Conservation (phyloP, 2,329 filamentous ascomycete species). For the Rhytidhysteron rufulum region DNA sequence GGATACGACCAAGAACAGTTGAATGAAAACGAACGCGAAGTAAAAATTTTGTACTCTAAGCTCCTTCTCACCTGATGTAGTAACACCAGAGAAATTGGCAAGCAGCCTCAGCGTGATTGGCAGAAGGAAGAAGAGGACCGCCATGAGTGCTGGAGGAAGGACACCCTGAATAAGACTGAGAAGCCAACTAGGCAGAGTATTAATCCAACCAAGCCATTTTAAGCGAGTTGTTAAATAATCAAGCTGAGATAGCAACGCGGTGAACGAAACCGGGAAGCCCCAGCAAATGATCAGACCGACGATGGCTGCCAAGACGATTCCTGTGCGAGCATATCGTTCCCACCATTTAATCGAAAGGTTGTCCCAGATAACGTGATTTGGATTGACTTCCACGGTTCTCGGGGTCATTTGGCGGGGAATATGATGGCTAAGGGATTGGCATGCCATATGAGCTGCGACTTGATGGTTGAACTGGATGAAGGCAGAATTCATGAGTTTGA, state of each 20-base stretch:
- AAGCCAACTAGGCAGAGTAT: conserved; percentile 56
- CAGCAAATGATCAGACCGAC: conserved; percentile 78
- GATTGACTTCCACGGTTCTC: conserved; percentile 87
- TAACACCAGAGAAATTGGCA: conserved; percentile 70
- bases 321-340: conserved; percentile 74
- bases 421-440: conserved; percentile 86
- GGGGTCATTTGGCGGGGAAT: conserved; percentile 91
- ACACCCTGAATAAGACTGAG: conserved; percentile 78
- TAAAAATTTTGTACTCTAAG: conserved; percentile 89
- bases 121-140: conserved; percentile 73
- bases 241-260: conserved; percentile 76
- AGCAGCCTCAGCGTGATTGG: conserved; percentile 75
- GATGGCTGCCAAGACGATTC: conserved; percentile 62
- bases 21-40: conserved; percentile 90
- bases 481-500: conserved; percentile 89
- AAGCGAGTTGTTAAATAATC: conserved; percentile 63
- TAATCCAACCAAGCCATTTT: conserved; percentile 68
- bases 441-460: conserved; percentile 96
- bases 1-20: conserved; percentile 90
- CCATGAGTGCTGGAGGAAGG: conserved; percentile 72
- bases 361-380: conserved; percentile 90
- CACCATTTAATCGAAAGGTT: conserved; percentile 97
- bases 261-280: conserved; percentile 87
- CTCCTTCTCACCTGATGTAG: conserved; percentile 74
- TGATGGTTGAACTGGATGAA: conserved; percentile 99